Evolutionary conservation across 257 asterid genomes (phyloP), one percentile per base, ranked within the genome.

Genomic region (Parsonsia alboflavescens): DNA sequence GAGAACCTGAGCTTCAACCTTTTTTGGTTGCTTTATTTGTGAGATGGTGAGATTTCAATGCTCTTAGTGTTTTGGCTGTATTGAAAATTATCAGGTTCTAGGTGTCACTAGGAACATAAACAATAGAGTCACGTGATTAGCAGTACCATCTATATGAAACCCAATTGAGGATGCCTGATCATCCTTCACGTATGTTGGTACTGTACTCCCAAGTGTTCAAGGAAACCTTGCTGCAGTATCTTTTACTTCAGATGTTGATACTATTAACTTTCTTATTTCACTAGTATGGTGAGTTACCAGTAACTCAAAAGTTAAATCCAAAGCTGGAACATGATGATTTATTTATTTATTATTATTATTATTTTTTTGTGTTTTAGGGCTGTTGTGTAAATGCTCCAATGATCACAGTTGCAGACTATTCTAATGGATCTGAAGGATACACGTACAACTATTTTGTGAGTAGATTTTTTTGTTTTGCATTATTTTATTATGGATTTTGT

Each of bases 331-430:
- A 56, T 75, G 69, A 77, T 68, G 66, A n/a, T n/a, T n/a, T n/a
- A n/a, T n/a, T n/a, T n/a, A n/a, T n/a, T n/a, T n/a, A n/a, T n/a
- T n/a, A n/a, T n/a, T n/a, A n/a, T n/a, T n/a, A n/a, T n/a, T n/a
- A n/a, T n/a, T n/a, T n/a, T 74, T 42, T 48, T 76, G 75, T 75
- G 21, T 76, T 76, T 69, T 50, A 65, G 70, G 70, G 70, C 10
- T 65, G 70, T 65, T 95, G 99, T 75, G 99, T 95, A 72, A 95
- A 95, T 88, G 99, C 99, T 73, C 98, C 98, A 45, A 95, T 92
- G 98, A 95, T 95, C 59, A 95, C 97, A 7, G 98, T 95, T 53
- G 98, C 96, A 17, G 98, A 95, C 86, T 95, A 92, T 81, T 95
- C 99, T 72, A 88, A 83, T 82, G 99, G 98, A 69, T 92, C 98